Base-by-base conservation (phyloP, 495 filamentous ascomycete genomes). In the Penicillium psychrofluorescens region DNA sequence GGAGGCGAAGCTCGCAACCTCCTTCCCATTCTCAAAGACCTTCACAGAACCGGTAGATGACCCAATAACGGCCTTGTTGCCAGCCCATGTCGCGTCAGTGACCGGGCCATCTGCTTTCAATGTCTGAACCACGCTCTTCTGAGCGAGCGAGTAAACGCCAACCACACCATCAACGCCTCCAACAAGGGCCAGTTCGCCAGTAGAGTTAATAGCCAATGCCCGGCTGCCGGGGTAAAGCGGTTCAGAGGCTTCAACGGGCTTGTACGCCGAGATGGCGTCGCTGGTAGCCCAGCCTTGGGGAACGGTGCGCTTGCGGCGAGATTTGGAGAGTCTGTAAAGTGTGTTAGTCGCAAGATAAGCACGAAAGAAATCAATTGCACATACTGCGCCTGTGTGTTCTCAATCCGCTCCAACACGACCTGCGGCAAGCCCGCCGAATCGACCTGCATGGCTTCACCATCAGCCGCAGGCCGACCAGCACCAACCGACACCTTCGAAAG, bases 401-500 rank as follows among this genome's bases (percentile, higher is more conserved):
- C 83, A 36, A 96, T 75, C 58, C 85, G 84, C 36, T 80, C 81
- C 29, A 80, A 70, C 22, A 98, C 70, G 4, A 75, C 74, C 22
- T 85, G 81, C 10, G 90, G 81, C 31, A 97, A 66, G 6, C 75
- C 77, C 43, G 82, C 75, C 8, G 66, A 73, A 66, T 98, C 92
- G 2, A 98, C 80, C 49, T 91, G 83, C 92, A 98, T 98, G 16
- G 81, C 83, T 61, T 96, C 91, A 22, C 81, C 86, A 51, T 74
- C 79, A 13, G 64, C 63, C 7, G 65, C 70, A 13, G 59, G 59
- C 35, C 81, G 76, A 44, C 65, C 68, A 29, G 76, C 71, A 11
- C 78, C 78, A 38, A 95, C 78, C 1, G 82, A 84, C 10, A 97
- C 77, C 57, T 85, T 86, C 9, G 88, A 88, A 29, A 97, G 74